Conservation (phyloP, 179 eudicot genomes). For the Corrigiola litoralis region DNA sequence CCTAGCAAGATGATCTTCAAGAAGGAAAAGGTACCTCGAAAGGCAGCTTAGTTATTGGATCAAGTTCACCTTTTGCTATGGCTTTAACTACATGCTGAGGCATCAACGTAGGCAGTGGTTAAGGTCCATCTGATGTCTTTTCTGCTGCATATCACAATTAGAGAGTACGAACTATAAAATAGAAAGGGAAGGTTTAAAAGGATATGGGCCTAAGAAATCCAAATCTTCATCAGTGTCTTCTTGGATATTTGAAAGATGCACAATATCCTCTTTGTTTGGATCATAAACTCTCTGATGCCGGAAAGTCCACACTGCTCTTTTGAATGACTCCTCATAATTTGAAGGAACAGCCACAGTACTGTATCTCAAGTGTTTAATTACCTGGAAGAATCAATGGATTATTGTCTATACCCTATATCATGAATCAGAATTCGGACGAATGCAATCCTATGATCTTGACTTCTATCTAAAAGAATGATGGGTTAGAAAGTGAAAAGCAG, state of each 20-base stretch:
- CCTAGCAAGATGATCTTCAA: not conserved
- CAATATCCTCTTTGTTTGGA: constrained; percentile 59
- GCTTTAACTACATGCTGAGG: constrained; percentile 68
- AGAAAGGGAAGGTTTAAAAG: constrained; percentile 30
- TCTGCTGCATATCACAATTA: not conserved
- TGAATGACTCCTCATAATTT: constrained; percentile 81
- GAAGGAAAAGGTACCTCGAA: constrained; percentile 54
- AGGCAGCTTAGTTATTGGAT: constrained; percentile 77
- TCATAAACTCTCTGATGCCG: constrained; percentile 95
- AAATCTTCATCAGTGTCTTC: constrained; percentile 40
- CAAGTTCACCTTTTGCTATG: constrained; percentile 78
- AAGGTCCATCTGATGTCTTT: constrained; percentile 33
- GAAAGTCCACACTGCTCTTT: constrained; percentile 83
- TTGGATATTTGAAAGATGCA: constrained; percentile 53
- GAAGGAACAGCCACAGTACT: constrained; percentile 67
- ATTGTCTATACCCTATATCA: not conserved
- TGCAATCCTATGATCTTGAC: not conserved
- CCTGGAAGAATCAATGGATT: constrained; percentile 32
- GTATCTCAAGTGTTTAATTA: constrained; percentile 77
- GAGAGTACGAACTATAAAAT: constrained; percentile 9
- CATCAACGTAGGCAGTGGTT: constrained; percentile 52
- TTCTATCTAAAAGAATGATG: not conserved
- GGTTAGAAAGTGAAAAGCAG: not conserved
- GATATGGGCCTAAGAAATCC: constrained; percentile 99
- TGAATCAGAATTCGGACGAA: not conserved